Evolutionary conservation across 257 asterid species (phyloP), one percentile per base, ranked within the genome.

Genomic region (Plectranthus barbatus): DNA sequence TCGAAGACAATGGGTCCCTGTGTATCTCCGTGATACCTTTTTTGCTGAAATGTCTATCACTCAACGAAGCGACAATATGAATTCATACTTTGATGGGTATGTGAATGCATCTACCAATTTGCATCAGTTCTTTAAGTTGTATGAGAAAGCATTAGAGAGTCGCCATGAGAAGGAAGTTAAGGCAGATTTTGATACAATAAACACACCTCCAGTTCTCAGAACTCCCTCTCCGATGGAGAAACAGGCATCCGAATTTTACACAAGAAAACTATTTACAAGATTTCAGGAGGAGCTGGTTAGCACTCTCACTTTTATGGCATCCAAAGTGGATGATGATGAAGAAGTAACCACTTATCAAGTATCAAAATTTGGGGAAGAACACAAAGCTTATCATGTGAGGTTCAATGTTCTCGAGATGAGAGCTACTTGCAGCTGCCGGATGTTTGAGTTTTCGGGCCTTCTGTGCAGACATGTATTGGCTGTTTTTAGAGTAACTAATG

Each of bases 201-300:
- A 87, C 62, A 70, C 88, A 17, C 49, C 80, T 37, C 84, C 95
- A 9, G 75, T 67, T 72, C 74, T 93, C 74, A 90, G 70, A 72
- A 93, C 99, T 62, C 97, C 99, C 48, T 93, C 99, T 50, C 99
- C 99, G 9, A 93, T 85, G 97, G 99, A 93, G 86, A 93, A 87
- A 80, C 99, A 93, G 67, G 99, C 91, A 55, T 90, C 99, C 8
- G 95, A 82, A 54, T 83, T 78, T 49, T 93, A 93, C 84, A 90
- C 97, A 2, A 85, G 86, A 71, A 93, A 87, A 77, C 34, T 93
- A 61, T 93, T 93, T 62, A 67, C 42, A 39, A 83, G 99, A 60
- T 93, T 93, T 76, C 99, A 93, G 74, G 97, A 90, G 75, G 99
- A 93, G 76, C 66, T 93, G 77, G 88, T 93, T 15, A 92, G 83